phyloP scores from a whole-genome alignment of 2,329 filamentous ascomycete species.

The Salinomyces thailandicus region DNA sequence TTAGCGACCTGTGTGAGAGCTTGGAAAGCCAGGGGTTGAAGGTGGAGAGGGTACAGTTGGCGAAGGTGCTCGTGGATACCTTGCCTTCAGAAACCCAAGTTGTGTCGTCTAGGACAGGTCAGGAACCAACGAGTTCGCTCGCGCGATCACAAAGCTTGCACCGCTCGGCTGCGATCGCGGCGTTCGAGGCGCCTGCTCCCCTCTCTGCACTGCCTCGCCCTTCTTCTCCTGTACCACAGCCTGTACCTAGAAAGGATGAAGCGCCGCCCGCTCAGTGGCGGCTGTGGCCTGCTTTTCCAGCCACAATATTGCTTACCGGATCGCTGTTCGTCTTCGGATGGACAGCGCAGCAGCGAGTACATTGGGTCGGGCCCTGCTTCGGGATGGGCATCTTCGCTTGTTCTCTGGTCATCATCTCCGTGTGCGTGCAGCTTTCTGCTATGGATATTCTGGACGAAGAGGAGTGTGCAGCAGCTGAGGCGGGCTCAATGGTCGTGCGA shows the following conservation, averaged over 20 bases:
- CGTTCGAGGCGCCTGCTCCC: conserved; percentile 4
- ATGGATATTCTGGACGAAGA: no score
- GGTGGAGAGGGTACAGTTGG: conserved; percentile 13
- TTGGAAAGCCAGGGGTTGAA: conserved; percentile 12
- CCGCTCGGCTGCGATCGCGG: conserved; percentile 6
- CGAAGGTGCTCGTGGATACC: conserved; percentile 14
- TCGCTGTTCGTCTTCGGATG: conserved; percentile 16
- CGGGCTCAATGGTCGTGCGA: no score
- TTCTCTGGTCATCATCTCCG: conserved; percentile 16
- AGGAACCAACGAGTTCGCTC: background rate
- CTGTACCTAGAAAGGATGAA: background rate
- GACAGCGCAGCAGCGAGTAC: conserved; percentile 34
- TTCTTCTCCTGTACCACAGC: conserved; percentile 6
- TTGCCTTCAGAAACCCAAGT: conserved; percentile 2
- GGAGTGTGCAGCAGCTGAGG: no score
- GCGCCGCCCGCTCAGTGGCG: conserved; percentile 16
- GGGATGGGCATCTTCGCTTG: conserved; percentile 23
- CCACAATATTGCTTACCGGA: conserved; percentile 8
- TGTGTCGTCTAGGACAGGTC: conserved; percentile 1
- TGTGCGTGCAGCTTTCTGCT: conserved; percentile 31
- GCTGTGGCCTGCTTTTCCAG: conserved; percentile 11
- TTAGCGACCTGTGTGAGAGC: conserved; percentile 12
- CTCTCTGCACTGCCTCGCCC: conserved; percentile 3
- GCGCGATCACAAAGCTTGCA: conserved; percentile 9
- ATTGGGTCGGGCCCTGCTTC: conserved; percentile 42